Percentiles rank a stretch among this genome's conserved stretches.
Evolutionary conservation across 129 eudicot genomes (phyloP).

Genomic region (Smallanthus sonchifolius): DNA sequence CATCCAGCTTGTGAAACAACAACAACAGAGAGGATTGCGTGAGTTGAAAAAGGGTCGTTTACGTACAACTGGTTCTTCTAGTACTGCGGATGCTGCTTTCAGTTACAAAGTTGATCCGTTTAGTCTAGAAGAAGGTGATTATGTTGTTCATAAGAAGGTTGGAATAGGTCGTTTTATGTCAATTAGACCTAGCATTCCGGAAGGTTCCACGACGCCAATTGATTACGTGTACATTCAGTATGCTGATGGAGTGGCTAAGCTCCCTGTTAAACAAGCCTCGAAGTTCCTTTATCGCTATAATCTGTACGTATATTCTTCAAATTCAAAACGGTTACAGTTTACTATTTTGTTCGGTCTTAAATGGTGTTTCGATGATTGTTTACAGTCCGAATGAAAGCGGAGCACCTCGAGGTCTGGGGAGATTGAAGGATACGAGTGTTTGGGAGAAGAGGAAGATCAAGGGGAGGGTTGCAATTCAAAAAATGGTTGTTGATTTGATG

Average conservation of each 20-base stretch:
- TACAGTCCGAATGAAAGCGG: slow-evolving; percentile 84
- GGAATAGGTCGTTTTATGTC: slow-evolving; percentile 84
- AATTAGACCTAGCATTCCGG: slow-evolving; percentile 60
- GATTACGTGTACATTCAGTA: slow-evolving; percentile 92
- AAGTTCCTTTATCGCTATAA: slow-evolving; percentile 82
- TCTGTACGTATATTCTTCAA: slow-evolving; percentile 54
- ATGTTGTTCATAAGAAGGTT: slow-evolving; percentile 92
- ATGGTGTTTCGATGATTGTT: slow-evolving; percentile 13
- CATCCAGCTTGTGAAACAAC: slow-evolving; percentile 69
- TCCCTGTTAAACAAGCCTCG: slow-evolving; percentile 83
- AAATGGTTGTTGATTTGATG: slow-evolving; percentile 97
- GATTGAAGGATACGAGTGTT: slow-evolving; percentile 74
- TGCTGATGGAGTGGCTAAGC: slow-evolving; percentile 94
- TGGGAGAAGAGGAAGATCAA: slow-evolving; percentile 93
- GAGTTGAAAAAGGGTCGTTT: slow-evolving; percentile 52
- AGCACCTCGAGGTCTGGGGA: slow-evolving; percentile 76
- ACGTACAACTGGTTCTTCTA: background rate
- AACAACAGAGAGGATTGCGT: slow-evolving; percentile 81
- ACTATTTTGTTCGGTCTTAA: background rate
- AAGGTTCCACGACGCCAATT: slow-evolving; percentile 41
- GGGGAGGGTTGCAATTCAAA: slow-evolving; percentile 97
- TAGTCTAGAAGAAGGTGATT: slow-evolving; percentile 72
- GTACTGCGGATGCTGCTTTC: slow-evolving; percentile 20
- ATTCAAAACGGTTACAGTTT: background rate
- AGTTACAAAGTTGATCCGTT: slow-evolving; percentile 89